Percentiles rank a stretch among this genome's conserved stretches.
Conservation (phyloP, 352 stramenopile genomes). For the Phytopythium litorale region DNA sequence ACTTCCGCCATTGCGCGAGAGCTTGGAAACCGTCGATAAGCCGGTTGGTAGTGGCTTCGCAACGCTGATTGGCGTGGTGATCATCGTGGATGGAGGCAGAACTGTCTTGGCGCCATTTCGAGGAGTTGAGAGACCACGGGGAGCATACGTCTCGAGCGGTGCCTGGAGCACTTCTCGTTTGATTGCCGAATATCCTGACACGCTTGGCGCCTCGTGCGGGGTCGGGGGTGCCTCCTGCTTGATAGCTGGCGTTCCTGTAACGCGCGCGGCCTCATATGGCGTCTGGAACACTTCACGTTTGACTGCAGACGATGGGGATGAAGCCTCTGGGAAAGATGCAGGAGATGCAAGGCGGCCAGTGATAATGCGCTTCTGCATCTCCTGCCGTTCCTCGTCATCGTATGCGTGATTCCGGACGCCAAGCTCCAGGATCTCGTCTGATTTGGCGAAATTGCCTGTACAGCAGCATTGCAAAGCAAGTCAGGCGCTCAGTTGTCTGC, state of each 20-base stretch:
- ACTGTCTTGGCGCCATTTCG: neutral
- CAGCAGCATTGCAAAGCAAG: neutral
- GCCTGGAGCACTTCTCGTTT: neutral
- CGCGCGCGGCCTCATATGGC: neutral
- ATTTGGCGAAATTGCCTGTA: conserved; percentile 38
- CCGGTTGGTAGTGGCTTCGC: conserved; percentile 8
- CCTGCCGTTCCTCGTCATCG: conserved; percentile 29
- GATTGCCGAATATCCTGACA: neutral
- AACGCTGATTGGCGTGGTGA: conserved; percentile 9
- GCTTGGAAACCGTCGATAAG: conserved; percentile 46
- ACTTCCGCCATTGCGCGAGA: conserved; percentile 17
- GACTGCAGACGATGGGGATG: neutral
- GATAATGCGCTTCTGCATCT: conserved; percentile 31
- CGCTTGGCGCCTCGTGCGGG: neutral
- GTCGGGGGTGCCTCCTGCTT: neutral
- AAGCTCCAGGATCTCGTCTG: conserved; percentile 49
- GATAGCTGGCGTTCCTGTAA: neutral
- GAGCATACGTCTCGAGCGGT: neutral
- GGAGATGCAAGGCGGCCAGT: conserved; percentile 18
- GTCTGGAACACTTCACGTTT: neutral
- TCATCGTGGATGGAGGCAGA: neutral
- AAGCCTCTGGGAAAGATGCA: neutral
- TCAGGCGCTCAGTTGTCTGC: neutral
- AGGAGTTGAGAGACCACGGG: neutral
- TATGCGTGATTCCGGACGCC: conserved; percentile 43